Conservation (phyloP, 169 alveolate species). For the Plasmodium knowlesi region DNA sequence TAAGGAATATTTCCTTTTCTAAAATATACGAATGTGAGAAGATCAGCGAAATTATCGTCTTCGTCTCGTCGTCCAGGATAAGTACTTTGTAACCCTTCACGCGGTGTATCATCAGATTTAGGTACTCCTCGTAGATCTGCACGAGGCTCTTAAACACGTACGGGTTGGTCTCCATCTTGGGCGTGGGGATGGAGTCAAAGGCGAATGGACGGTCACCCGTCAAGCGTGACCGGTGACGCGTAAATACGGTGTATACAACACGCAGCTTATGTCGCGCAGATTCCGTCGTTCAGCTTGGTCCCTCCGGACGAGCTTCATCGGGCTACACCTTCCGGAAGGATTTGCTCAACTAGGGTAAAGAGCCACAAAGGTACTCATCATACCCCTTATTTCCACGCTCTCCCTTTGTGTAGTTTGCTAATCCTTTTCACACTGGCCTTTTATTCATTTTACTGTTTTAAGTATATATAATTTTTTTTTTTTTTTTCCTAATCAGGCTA, state of each 20-base stretch:
- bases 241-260: not conserved
- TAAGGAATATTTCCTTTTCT: constrained; percentile 92
- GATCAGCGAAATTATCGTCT: constrained; percentile 91
- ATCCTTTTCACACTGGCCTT: not conserved
- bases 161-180: constrained; percentile 77
- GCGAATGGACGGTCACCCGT: not conserved
- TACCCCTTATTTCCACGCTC: not conserved
- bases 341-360: not conserved
- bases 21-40: constrained; percentile 92
- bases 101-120: constrained; percentile 78
- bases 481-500: too few species aligned
- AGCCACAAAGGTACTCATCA: not conserved
- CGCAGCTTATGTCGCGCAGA: not conserved
- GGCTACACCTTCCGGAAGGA: not conserved
- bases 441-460: not conserved
- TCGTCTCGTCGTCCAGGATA: constrained; percentile 93
- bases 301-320: not conserved
- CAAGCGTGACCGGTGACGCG: not conserved
- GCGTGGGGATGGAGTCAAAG: not conserved
- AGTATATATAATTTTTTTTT: too few species aligned
- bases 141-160: constrained; percentile 78
- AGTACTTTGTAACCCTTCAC: constrained; percentile 90
- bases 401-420: not conserved
- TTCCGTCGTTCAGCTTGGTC: not conserved
- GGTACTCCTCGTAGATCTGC: constrained; percentile 78